Evolutionary conservation across 179 eudicot genomes (phyloP).

Genomic region (Silene noctiflora): DNA sequence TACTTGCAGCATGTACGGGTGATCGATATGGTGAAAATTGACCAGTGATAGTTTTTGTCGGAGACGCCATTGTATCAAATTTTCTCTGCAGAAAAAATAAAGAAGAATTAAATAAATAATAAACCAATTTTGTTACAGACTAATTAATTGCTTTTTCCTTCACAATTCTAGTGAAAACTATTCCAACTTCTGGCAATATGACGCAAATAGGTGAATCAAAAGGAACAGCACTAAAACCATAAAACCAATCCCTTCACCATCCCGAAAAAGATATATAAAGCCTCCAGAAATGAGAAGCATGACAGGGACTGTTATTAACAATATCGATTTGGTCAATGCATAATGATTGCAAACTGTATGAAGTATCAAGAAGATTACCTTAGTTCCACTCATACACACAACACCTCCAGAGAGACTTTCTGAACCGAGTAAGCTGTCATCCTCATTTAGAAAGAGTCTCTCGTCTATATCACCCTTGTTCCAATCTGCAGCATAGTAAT

Average conservation of each 20-base stretch:
- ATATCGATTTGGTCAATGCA: neutral
- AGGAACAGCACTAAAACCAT: neutral
- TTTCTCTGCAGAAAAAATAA: conserved; percentile 48
- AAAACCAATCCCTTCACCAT: neutral
- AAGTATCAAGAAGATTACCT: conserved; percentile 44
- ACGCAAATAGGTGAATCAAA: too few relatives aligned
- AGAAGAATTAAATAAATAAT: conserved; percentile 13
- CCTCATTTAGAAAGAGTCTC: conserved; percentile 70
- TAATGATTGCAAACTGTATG: neutral
- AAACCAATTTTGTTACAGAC: neutral
- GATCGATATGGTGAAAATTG: conserved; percentile 71
- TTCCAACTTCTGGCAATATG: too few relatives aligned
- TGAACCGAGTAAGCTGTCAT: conserved; percentile 80
- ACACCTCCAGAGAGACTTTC: conserved; percentile 89
- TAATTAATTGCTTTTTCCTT: neutral
- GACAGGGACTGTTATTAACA: neutral
- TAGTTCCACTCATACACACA: conserved; percentile 51
- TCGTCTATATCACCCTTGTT: conserved; percentile 81
- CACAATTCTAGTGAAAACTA: neutral
- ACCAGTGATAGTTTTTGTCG: conserved; percentile 67
- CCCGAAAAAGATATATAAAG: neutral
- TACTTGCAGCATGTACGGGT: conserved; percentile 45
- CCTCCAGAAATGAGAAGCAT: neutral
- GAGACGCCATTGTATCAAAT: conserved; percentile 64
- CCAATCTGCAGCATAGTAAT: conserved; percentile 63